Conservation (phyloP, 441 rosid species). For the Corymbia citriodora region DNA sequence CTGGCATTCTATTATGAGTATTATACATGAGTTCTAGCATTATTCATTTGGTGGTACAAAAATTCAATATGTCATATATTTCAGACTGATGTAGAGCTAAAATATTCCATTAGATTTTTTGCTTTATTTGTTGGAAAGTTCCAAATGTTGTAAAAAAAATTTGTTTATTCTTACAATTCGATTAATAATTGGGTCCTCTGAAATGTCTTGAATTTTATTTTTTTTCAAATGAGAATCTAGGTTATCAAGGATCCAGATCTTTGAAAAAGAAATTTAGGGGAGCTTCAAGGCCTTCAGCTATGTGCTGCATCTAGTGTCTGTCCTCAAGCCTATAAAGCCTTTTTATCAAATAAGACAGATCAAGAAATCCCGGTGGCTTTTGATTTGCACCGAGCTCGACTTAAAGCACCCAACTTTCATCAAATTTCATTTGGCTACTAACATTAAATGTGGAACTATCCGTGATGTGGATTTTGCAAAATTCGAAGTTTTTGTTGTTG, state of each 20-base stretch:
- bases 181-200: neutral
- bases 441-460: neutral
- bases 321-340: slow-evolving; percentile 57
- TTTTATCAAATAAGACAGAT: slow-evolving; percentile 41
- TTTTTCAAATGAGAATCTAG: slow-evolving; percentile 26
- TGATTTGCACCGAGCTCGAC: neutral
- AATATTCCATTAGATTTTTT: neutral
- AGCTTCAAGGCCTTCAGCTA: slow-evolving; percentile 65
- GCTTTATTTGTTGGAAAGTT: neutral
- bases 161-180: neutral
- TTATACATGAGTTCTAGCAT: neutral
- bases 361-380: slow-evolving; percentile 70
- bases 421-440: neutral
- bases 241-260: slow-evolving; percentile 58
- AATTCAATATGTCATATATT: neutral
- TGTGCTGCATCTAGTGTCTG: slow-evolving; percentile 45
- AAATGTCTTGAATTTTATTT: neutral
- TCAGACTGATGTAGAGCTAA: neutral
- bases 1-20: neutral
- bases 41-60: neutral
- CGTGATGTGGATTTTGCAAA: neutral
- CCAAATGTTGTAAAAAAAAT: neutral
- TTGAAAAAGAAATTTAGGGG: slow-evolving; percentile 74
- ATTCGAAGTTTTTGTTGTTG: neutral
- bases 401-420: neutral